Base-by-base conservation (phyloP, 257 asterid genomes). In the Plantago elongata region DNA sequence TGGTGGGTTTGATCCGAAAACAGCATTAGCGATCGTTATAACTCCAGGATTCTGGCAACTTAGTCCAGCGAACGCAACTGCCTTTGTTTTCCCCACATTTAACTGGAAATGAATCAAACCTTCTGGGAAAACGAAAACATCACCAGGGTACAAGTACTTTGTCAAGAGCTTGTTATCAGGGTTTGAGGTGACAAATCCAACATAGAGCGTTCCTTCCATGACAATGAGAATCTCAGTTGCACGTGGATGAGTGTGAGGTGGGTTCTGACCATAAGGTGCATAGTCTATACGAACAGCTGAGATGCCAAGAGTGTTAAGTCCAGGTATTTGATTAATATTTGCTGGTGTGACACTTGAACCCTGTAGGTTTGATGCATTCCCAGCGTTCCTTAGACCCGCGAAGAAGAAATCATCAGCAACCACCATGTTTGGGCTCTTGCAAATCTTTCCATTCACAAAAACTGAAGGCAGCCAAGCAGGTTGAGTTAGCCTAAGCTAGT, bases 101-200 rank as follows among this genome's bases (percentile, higher is more conserved):
- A 67, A 56, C 18, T 29, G 58, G 45, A 70, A 70, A 58, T 70
- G 75, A 57, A 70, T 57, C 0, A 70, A 63, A 6, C 75, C 75
- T 14, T 57, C 46, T 9, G 75, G 75, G 49, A 70, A 64, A 11
- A 58, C 75, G 6, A 57, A 70, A 4, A 64, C 47, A 13, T 64
- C 68, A 11, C 68, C 60, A 1, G 60, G 60, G 11, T 40, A n/a
- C 17, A 63, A 5, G 4, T n/a, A 12, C 13, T 63, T 63, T 7
- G 69, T 54, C n/a, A 69, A 69, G 7, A 62, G 50, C 50, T 66
- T 60, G 16, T 69, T 69, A 16, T 69, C 38, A 3, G 74, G 74
- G 29, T 70, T 63, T 0, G 74, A 70, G 13, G 74, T 42, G 13
- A 63, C 69, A 12, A 70, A 70, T 3, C 69, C 74, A 5, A 34